Conservation (phyloP, 495 filamentous ascomycete genomes). For the Sporormia fimetaria region DNA sequence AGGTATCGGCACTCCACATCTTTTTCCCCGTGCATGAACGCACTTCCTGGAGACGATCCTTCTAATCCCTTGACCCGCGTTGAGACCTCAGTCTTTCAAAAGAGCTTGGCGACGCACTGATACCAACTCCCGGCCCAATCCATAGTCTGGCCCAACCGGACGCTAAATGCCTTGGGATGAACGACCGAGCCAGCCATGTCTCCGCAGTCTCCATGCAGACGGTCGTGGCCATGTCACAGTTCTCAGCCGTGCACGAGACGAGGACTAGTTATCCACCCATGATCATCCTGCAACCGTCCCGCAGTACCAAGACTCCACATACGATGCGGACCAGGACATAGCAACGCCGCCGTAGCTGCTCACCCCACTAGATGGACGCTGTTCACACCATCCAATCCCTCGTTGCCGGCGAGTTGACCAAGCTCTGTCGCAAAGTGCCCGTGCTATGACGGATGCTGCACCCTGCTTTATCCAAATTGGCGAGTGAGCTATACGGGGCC, state of each 20-base stretch:
- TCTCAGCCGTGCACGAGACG: constrained; percentile 2
- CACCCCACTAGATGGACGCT: constrained; percentile 11
- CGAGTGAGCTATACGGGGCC: constrained; percentile 16
- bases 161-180: not conserved
- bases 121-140: constrained; percentile 6
- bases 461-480: constrained; percentile 25
- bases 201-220: constrained; percentile 9
- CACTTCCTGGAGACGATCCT: constrained; percentile 7
- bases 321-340: not conserved
- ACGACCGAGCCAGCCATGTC: constrained; percentile 4
- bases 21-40: constrained; percentile 6
- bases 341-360: not conserved
- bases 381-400: constrained; percentile 19
- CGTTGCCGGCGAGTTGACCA: not conserved
- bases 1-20: constrained; percentile 4
- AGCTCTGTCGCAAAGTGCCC: constrained; percentile 9
- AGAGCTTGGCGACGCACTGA: constrained; percentile 18
- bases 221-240: not conserved
- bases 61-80: not conserved
- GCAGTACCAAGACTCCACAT: not conserved
- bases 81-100: not conserved
- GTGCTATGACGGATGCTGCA: constrained; percentile 20
- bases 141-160: constrained; percentile 11
- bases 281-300: not conserved
- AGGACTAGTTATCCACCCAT: constrained; percentile 3